phyloP scores from a whole-genome alignment of 1,284 basidiomycete species.

The Heterobasidion irregulare region DNA sequence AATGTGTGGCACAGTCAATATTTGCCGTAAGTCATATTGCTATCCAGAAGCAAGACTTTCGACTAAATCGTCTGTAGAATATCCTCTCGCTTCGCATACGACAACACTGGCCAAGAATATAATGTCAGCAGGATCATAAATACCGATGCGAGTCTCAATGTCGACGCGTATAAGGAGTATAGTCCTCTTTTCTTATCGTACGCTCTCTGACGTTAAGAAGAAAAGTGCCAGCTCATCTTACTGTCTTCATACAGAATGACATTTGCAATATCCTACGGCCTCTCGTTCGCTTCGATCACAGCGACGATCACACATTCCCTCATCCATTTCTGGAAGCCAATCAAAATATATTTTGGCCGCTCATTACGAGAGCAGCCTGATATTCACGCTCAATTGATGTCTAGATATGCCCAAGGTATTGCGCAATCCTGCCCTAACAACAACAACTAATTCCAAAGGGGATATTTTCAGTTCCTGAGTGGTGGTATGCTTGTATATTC shows the following conservation, averaged over 20 bases:
- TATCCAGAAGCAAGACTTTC: not conserved
- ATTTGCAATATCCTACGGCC: constrained; percentile 38
- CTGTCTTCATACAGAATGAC: constrained; percentile 19
- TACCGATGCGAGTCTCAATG: constrained; percentile 45
- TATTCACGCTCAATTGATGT: constrained; percentile 79
- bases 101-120: constrained; percentile 59
- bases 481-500: constrained; percentile 55
- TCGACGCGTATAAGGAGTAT: constrained; percentile 62
- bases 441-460: constrained; percentile 1
- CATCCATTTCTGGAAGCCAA: constrained; percentile 72
- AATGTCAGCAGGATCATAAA: constrained; percentile 60
- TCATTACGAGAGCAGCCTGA: constrained; percentile 69
- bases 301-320: constrained; percentile 61
- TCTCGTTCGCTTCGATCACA: constrained; percentile 55
- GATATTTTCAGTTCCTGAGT: constrained; percentile 52
- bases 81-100: constrained; percentile 43
- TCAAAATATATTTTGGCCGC: constrained; percentile 51
- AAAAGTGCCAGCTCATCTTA: not conserved
- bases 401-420: constrained; percentile 46
- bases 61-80: constrained; percentile 19
- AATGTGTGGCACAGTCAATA: constrained; percentile 54
- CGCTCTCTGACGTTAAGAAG: not conserved
- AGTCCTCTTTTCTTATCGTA: constrained; percentile 74
- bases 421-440: not conserved
- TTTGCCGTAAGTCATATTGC: constrained; percentile 25